Evolutionary conservation across 345 rosid species (phyloP), one percentile per base, ranked within the genome.

Genomic region (Psidium friedrichsthalianum): DNA sequence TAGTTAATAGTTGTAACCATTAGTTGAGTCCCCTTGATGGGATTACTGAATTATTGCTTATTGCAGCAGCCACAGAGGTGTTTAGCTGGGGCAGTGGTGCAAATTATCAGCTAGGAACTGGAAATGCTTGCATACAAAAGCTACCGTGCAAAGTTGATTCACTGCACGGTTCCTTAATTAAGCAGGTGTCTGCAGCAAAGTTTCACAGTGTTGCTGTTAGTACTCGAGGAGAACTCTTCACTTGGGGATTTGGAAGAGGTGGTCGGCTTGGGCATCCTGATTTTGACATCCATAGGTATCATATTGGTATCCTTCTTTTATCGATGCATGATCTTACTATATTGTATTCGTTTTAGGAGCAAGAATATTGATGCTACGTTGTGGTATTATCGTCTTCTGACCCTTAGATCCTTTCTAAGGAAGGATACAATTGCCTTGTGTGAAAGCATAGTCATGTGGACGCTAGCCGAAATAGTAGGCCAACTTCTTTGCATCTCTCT

Each of bases 241-340:
- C 98, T 3, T 97, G 99, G 99, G 99, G 99, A 21, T 97, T 95
- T 89, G 99, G 98, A 84, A 96, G 99, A 86, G 99, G 99, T 42
- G 99, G 99, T 36, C 96, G 99, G 85, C 99, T 97, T 92, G 99
- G 99, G 85, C 99, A 97, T 88, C 98, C 99, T 84, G 99, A 97
- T 86, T 97, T 97, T 91, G 98, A 97, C 88, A 97, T 97, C 88
- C 99, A 97, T 90, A 97, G 99, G 99, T 96, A 89, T 54, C 42
- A 21, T 83, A 76, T 61, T 51, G 27, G 32, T 53, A 32, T 44
- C 18, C 40, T 22, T 82, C 25, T 69, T 36, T 20, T 4, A 36
- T 36, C 24, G 25, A 58, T 84, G 81, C 56, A n/a, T 42, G 14
- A 32, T 84, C 56, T 5, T 42, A 51, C 16, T 49, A 27, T 27